These are phyloP conservation scores for Leptographium galeiforme DNA, from an alignment of 2,329 filamentous ascomycete genomes.

Conservation along the genomic window DNA sequence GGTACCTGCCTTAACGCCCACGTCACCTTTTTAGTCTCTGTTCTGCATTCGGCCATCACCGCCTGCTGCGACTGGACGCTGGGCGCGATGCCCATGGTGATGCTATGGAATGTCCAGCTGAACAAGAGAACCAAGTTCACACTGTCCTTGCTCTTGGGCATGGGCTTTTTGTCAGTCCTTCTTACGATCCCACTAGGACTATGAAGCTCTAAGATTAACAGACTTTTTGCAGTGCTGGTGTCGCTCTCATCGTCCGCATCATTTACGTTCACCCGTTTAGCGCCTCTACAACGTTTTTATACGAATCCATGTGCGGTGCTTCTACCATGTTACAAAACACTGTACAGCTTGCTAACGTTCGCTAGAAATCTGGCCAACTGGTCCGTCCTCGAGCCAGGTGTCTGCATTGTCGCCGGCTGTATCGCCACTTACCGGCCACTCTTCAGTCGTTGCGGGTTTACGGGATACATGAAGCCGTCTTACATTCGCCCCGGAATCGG, in stretches of 20 bases:
- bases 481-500: neutral
- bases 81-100: constrained; percentile 33
- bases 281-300: constrained; percentile 17
- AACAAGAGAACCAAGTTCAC: constrained; percentile 29
- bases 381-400: constrained; percentile 23
- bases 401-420: constrained; percentile 24
- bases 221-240: constrained; percentile 19
- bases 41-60: constrained; percentile 31
- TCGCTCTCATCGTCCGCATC: constrained; percentile 25
- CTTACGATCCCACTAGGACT: neutral
- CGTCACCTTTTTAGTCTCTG: constrained; percentile 27
- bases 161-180: constrained; percentile 33
- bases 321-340: neutral
- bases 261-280: constrained; percentile 17
- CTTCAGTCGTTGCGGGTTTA: constrained; percentile 3
- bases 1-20: constrained; percentile 27
- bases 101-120: constrained; percentile 38
- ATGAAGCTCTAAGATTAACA: neutral
- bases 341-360: neutral
- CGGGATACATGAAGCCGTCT: neutral
- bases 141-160: constrained; percentile 31
- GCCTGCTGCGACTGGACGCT: constrained; percentile 37
- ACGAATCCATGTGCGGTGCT: constrained; percentile 15
- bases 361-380: constrained; percentile 23
- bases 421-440: constrained; percentile 16